Percentiles rank a stretch among this genome's conserved stretches.
Conservation (phyloP, 1,139 yeast genomes). For the Saccharomyces pastorianus region DNA sequence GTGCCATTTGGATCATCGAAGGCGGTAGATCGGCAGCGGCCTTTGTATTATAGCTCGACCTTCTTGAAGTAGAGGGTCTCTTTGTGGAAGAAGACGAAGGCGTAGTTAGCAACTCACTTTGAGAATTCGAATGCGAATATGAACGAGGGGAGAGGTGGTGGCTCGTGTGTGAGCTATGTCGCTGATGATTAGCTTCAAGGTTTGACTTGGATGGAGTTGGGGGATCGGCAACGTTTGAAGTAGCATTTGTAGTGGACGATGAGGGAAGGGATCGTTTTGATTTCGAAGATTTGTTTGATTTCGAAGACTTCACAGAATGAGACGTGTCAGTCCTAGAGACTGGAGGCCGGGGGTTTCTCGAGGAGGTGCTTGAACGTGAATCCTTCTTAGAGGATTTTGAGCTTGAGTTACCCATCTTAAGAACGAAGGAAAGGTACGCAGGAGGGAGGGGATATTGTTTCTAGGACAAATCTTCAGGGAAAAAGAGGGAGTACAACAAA, state of each 20-base stretch:
- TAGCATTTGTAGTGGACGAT: background rate
- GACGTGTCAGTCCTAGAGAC: conserved; percentile 13
- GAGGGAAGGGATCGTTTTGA: conserved; percentile 12
- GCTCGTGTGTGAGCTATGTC: conserved; percentile 7
- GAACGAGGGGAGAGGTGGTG: conserved; percentile 2
- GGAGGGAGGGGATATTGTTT: background rate
- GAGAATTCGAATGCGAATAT: conserved; percentile 2
- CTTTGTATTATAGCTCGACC: conserved; percentile 19
- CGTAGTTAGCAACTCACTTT: conserved; percentile 1
- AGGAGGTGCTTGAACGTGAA: background rate
- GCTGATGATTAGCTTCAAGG: conserved; percentile 4
- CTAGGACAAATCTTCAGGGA: background rate
- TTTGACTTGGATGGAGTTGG: background rate
- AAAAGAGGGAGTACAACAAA: background rate
- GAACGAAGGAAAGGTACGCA: background rate
- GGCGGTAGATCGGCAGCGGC: conserved; percentile 43
- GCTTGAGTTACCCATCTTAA: conserved; percentile 4
- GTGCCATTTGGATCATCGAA: conserved; percentile 59
- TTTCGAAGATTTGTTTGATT: conserved; percentile 7
- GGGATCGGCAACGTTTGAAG: conserved; percentile 3
- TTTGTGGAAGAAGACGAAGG: conserved; percentile 9
- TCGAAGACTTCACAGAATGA: conserved; percentile 12
- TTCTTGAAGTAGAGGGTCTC: conserved; percentile 12
- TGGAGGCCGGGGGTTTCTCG: conserved; percentile 7
- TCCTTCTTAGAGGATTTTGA: background rate